phyloP scores from a whole-genome alignment of 345 rosid genomes.

The Excoecaria cochinchinensis region DNA sequence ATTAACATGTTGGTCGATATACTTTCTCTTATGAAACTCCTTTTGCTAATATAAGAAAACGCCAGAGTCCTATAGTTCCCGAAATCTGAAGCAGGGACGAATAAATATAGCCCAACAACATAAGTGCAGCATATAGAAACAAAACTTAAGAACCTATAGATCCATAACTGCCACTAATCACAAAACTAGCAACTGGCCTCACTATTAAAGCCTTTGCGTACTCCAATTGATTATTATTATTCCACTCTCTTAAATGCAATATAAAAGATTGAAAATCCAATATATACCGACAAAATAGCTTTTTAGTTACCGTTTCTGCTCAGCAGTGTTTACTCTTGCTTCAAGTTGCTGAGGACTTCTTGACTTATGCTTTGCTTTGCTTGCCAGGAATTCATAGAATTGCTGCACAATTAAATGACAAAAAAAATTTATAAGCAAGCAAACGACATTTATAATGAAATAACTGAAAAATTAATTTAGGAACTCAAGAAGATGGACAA shows the following conservation, averaged over 20 bases:
- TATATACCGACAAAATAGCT: not conserved
- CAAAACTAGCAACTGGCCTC: not conserved
- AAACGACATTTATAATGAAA: not conserved
- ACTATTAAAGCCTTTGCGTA: not conserved
- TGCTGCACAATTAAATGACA: conserved; percentile 3
- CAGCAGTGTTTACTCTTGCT: conserved; percentile 6
- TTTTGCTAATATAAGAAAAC: not conserved
- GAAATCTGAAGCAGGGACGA: not conserved
- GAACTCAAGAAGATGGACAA: not conserved
- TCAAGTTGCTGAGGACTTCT: not conserved
- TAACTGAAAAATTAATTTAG: not conserved
- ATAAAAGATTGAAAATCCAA: not conserved
- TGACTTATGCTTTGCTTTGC: not conserved
- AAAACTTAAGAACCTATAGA: not conserved
- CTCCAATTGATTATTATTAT: not conserved
- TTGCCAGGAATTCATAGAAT: conserved; percentile 6
- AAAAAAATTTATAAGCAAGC: not conserved
- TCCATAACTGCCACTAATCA: not conserved
- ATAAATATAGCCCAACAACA: not conserved
- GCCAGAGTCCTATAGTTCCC: not conserved
- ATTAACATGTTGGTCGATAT: not conserved
- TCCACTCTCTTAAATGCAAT: not conserved
- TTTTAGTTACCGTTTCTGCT: not conserved
- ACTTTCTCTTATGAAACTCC: not conserved
- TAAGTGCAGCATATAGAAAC: not conserved